These are phyloP conservation scores for Salix udensis DNA, from an alignment of 345 rosid species.

Conservation along the genomic window DNA sequence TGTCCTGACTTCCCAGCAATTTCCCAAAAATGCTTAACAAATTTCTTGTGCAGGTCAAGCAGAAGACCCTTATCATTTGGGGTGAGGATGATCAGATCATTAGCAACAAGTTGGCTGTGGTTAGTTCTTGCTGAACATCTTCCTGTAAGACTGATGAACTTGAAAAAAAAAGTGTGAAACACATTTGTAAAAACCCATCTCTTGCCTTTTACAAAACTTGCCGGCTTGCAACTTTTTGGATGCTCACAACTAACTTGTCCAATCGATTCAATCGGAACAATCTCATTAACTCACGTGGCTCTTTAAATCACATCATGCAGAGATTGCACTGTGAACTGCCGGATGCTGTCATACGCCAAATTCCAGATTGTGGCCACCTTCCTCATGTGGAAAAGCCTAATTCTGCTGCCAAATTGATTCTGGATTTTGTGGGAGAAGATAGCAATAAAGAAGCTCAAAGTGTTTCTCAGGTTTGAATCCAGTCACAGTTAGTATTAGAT, in stretches of 20 bases:
- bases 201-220: not conserved
- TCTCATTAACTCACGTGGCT: not conserved
- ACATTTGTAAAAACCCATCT: not conserved
- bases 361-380: conserved; percentile 80
- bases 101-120: conserved; percentile 76
- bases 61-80: conserved; percentile 80
- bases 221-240: not conserved
- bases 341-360: conserved; percentile 54
- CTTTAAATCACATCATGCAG: conserved; percentile 34
- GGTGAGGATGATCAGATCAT: conserved; percentile 84
- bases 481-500: not conserved
- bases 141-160: not conserved
- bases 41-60: conserved; percentile 49
- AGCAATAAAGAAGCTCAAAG: conserved; percentile 27
- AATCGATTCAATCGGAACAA: not conserved
- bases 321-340: conserved; percentile 65
- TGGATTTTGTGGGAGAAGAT: conserved; percentile 53
- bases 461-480: conserved; percentile 17
- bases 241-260: not conserved
- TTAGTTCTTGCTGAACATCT: conserved; percentile 30
- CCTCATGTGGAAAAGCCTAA: conserved; percentile 82
- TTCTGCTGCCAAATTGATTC: conserved; percentile 50
- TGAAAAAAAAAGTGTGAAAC: not conserved
- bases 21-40: not conserved
- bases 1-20: not conserved